Evolutionary conservation across 441 rosid species (phyloP).

Genomic region (Hura crepitans): DNA sequence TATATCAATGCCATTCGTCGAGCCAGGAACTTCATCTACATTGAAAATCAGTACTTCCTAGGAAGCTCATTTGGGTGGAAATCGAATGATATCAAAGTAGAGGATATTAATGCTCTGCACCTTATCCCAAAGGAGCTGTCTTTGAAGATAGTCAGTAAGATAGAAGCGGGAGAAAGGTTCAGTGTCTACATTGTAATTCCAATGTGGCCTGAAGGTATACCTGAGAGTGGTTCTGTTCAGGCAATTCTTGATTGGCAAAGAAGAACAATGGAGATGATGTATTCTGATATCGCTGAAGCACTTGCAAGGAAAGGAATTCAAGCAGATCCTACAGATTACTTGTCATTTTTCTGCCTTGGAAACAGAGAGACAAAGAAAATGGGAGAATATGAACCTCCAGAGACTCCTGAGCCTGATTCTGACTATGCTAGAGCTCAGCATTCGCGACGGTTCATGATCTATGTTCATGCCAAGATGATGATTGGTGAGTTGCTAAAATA

Average conservation of each 20-base stretch:
- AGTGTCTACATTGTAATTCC: constrained; percentile 80
- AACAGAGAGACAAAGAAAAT: constrained; percentile 72
- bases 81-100: constrained; percentile 57
- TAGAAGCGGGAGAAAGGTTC: constrained; percentile 75
- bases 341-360: constrained; percentile 90
- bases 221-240: constrained; percentile 88
- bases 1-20: constrained; percentile 89
- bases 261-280: constrained; percentile 97
- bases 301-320: constrained; percentile 48
- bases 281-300: constrained; percentile 59
- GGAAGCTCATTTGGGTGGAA: constrained; percentile 90
- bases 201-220: constrained; percentile 98
- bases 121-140: constrained; percentile 83
- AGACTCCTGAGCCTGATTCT: constrained; percentile 65
- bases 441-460: constrained; percentile 92
- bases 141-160: constrained; percentile 77
- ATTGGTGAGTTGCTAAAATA: constrained; percentile 43
- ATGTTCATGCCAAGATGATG: constrained; percentile 94
- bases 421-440: constrained; percentile 74
- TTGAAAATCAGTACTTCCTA: constrained; percentile 91
- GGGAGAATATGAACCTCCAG: constrained; percentile 72
- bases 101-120: constrained; percentile 70
- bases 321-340: constrained; percentile 69
- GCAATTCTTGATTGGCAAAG: constrained; percentile 92
- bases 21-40: constrained; percentile 79